Conservation (phyloP, 2,329 filamentous ascomycete species). For the Talaromyces sp. region DNA sequence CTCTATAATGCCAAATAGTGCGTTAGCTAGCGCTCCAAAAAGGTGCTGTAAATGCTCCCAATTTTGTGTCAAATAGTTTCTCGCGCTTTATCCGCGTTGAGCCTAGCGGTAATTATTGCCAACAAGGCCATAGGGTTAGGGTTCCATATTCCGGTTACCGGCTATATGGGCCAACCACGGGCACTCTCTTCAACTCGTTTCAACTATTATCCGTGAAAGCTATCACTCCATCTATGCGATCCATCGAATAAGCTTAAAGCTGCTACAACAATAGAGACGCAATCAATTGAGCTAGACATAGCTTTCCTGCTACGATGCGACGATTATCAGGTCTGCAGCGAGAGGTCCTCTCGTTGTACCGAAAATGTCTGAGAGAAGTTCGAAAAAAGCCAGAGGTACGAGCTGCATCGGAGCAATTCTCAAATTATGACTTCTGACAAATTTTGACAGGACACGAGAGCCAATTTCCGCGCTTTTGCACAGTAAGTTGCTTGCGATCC, state of each 20-base stretch:
- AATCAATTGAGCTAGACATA: not conserved
- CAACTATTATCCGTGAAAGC: not conserved
- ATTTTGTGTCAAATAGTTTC: too few relatives aligned
- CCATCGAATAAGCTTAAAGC: not conserved
- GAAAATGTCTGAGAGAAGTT: constrained; percentile 76
- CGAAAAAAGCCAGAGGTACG: constrained; percentile 73
- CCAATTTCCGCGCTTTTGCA: constrained; percentile 42
- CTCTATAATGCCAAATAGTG: too few relatives aligned
- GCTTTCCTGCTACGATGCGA: constrained; percentile 2
- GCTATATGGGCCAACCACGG: not conserved
- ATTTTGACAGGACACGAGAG: constrained; percentile 35
- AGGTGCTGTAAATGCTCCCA: too few relatives aligned
- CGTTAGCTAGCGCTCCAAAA: too few relatives aligned
- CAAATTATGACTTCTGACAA: not conserved
- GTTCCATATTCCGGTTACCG: not conserved
- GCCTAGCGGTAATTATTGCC: too few relatives aligned
- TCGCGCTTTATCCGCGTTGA: too few relatives aligned
- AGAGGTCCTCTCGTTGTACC: constrained; percentile 82
- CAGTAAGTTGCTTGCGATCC: constrained; percentile 32
- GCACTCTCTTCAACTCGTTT: not conserved
- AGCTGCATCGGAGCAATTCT: not conserved
- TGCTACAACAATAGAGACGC: not conserved
- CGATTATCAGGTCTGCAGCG: constrained; percentile 81
- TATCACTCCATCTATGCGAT: not conserved
- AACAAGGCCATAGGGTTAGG: not conserved